Base-by-base conservation (phyloP, 805 yeast species). In the Saccharomycopsis capsularis region DNA sequence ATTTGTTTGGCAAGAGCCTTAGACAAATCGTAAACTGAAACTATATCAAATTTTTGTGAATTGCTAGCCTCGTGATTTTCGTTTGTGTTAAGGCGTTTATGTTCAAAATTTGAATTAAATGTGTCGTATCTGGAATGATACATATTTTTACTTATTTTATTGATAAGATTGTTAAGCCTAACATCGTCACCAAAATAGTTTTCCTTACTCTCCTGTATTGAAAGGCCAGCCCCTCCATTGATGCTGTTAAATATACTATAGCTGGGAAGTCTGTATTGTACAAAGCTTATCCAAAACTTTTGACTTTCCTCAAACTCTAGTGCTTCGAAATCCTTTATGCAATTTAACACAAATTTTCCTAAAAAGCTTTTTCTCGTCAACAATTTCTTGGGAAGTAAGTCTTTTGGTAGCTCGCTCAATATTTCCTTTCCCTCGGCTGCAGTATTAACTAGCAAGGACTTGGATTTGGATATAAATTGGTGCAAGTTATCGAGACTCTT, bases 1-100 rank as follows among this genome's bases (percentile, higher is more conserved):
- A 81, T 74, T 52, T 81, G 85, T 40, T 72, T 69, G 38, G 75
- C 74, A 19, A 81, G 61, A 45, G 81, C 60, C 13, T 66, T 64
- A 7, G 74, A 68, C 13, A 81, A 56, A 57, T 78, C 84, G 35
- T 69, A 68, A 46, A 75, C 75, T 1, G 85, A 74, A 1, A 77
- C 60, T 4, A 76, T 65, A 1, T 37, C 73, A 13, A 48, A 9
- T 3, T 34, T 39, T 3, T 32, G 24, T 32, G n/a, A n/a, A 25
- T 16, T 27, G 9, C 24, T 5, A 4, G 21, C 19, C 4, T 32
- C 39, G 16, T 34, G 30, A 18, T 9, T 34, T 7, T 27, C 32
- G 7, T 7, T 27, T 7, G 7, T 15, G 7, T n/a, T 6, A 30
- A 25, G 27, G 19, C 15, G 9, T n/a, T n/a, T n/a, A n/a, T n/a